Conservation (phyloP, 2,329 filamentous ascomycete genomes). For the Talaromyces funiculosus region DNA sequence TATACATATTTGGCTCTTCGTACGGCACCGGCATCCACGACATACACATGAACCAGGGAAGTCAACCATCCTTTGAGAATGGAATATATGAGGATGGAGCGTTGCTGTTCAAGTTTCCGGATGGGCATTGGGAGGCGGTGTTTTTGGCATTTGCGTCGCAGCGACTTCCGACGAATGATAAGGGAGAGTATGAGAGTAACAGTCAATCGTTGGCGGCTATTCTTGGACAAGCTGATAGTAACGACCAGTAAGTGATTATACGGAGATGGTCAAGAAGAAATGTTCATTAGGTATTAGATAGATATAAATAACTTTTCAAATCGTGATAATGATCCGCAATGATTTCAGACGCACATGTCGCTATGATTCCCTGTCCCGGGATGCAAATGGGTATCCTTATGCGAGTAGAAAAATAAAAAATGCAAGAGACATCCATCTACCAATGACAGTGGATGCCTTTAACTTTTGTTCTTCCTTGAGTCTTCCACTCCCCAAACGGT, state of each 20-base stretch:
- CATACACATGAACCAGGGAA: constrained; percentile 40
- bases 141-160: constrained; percentile 38
- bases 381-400: constrained; percentile 2
- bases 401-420: background rate
- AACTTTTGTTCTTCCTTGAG: background rate
- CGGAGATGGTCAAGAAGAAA: background rate
- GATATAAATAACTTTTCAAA: background rate
- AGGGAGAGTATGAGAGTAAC: constrained; percentile 16
- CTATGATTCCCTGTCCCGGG: background rate
- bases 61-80: constrained; percentile 28
- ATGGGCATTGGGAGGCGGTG: constrained; percentile 36
- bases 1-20: constrained; percentile 36
- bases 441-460: background rate
- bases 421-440: background rate
- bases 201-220: constrained; percentile 17
- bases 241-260: background rate
- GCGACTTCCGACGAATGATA: constrained; percentile 30
- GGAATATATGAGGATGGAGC: constrained; percentile 34
- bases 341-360: background rate
- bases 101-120: constrained; percentile 30
- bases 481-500: background rate
- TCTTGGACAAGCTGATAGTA: background rate
- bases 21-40: constrained; percentile 35
- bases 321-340: background rate
- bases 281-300: background rate